phyloP scores from a whole-genome alignment of 108 stramenopile species.

The Conticribra weissflogii region DNA sequence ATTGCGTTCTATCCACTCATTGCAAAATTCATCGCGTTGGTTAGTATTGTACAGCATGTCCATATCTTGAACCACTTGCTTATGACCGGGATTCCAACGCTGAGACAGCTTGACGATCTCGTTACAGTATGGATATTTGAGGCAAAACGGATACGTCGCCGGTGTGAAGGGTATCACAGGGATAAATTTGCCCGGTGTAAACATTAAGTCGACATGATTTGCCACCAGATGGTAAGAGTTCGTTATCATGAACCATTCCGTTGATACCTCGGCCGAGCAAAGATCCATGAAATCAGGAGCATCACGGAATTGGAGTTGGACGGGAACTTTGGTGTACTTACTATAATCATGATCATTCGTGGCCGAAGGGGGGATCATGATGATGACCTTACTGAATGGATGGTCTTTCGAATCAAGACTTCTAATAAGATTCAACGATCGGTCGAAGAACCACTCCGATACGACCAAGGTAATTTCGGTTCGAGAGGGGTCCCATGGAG shows the following conservation, averaged over 20 bases:
- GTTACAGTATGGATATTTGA: conserved; percentile 37
- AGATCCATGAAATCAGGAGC: conserved; percentile 32
- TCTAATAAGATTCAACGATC: conserved; percentile 25
- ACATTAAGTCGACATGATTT: conserved; percentile 37
- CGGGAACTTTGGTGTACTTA: conserved; percentile 27
- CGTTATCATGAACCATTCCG: conserved; percentile 41
- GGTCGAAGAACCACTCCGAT: conserved; percentile 35
- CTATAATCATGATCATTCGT: conserved; percentile 23
- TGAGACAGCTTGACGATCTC: conserved; percentile 30
- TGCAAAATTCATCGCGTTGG: conserved; percentile 28
- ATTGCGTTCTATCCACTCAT: conserved; percentile 30
- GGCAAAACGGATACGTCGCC: conserved; percentile 37
- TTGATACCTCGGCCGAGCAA: conserved; percentile 32
- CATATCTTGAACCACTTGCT: conserved; percentile 34
- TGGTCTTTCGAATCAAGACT: conserved; percentile 26
- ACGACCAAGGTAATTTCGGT: conserved; percentile 30
- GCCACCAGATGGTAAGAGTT: conserved; percentile 25
- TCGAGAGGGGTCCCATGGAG: conserved; percentile 20
- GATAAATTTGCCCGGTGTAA: conserved; percentile 20
- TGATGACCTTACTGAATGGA: conserved; percentile 26
- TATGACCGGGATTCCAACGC: conserved; percentile 31
- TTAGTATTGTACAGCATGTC: conserved; percentile 48
- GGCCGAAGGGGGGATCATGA: conserved; percentile 32
- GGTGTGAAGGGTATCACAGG: conserved; percentile 32
- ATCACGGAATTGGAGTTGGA: conserved; percentile 18